These are phyloP conservation scores for Helicostylum pulchrum DNA, from an alignment of 192 early-diverging fungal species.

Conservation along the genomic window DNA sequence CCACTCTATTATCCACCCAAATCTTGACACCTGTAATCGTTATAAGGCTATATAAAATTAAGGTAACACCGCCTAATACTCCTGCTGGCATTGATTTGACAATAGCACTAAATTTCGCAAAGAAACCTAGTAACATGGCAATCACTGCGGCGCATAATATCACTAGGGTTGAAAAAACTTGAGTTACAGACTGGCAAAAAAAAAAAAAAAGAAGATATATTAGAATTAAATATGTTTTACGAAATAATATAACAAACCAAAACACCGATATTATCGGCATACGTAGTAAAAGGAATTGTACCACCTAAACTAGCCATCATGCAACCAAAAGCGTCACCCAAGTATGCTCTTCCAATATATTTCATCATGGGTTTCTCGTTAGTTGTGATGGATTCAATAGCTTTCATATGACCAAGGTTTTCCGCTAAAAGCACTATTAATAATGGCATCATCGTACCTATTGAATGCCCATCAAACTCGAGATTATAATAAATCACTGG, in stretches of 20 bases:
- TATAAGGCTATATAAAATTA: conserved; percentile 51
- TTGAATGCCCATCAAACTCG: conserved; percentile 40
- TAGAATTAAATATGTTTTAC: background rate
- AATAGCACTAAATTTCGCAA: conserved; percentile 54
- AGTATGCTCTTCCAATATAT: conserved; percentile 50
- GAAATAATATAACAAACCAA: conserved; percentile 13
- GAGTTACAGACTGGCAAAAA: conserved; percentile 37
- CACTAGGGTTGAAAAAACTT: conserved; percentile 50
- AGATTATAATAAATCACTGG: conserved; percentile 30
- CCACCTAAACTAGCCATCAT: conserved; percentile 41
- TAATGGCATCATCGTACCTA: conserved; percentile 46
- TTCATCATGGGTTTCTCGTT: conserved; percentile 33
- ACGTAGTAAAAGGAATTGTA: conserved; percentile 51
- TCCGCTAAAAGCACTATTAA: conserved; percentile 50
- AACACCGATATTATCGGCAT: conserved; percentile 59
- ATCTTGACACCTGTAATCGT: conserved; percentile 48
- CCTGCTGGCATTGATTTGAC: conserved; percentile 48
- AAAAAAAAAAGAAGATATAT: background rate
- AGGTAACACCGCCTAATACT: conserved; percentile 48
- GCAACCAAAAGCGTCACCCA: conserved; percentile 52
- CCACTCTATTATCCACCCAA: conserved; percentile 48
- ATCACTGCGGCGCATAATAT: conserved; percentile 46
- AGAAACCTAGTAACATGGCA: conserved; percentile 48
- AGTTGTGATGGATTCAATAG: conserved; percentile 41
- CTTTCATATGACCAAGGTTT: conserved; percentile 55